phyloP scores from a whole-genome alignment of 768 basidiomycete genomes.

The Lentinula edodes region DNA sequence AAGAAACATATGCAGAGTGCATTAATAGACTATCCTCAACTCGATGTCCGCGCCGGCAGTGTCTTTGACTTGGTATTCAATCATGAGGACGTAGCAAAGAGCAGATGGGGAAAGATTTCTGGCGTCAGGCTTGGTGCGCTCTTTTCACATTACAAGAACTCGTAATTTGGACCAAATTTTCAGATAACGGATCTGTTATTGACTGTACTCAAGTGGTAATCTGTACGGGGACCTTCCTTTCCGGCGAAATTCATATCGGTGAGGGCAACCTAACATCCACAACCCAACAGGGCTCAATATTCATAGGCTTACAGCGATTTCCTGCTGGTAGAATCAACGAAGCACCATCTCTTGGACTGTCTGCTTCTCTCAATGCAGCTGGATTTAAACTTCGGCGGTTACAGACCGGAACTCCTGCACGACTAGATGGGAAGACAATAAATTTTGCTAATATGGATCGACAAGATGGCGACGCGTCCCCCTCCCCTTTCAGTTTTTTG shows the following conservation, averaged over 20 bases:
- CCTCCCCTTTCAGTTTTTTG: conserved; percentile 74
- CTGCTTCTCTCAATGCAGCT: conserved; percentile 64
- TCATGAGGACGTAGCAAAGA: conserved; percentile 27
- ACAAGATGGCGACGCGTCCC: conserved; percentile 64
- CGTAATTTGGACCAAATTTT: background rate
- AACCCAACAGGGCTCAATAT: background rate
- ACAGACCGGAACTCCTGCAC: conserved; percentile 84
- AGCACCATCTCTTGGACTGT: conserved; percentile 67
- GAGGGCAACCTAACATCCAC: conserved; percentile 1
- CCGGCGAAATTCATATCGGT: conserved; percentile 91
- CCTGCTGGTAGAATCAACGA: conserved; percentile 78
- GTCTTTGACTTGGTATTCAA: conserved; percentile 78
- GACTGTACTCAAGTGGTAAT: conserved; percentile 78
- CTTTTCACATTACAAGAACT: background rate
- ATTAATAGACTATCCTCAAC: conserved; percentile 58
- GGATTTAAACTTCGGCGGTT: conserved; percentile 81
- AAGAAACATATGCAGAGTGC: conserved; percentile 75
- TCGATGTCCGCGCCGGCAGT: conserved; percentile 65
- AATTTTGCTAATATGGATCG: conserved; percentile 53
- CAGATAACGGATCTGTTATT: conserved; percentile 73
- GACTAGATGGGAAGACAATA: conserved; percentile 67
- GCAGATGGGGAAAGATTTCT: conserved; percentile 45
- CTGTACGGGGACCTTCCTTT: conserved; percentile 88
- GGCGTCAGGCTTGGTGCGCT: conserved; percentile 66
- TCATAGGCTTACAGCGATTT: conserved; percentile 58